phyloP scores from a whole-genome alignment of 139 green algal genomes.

The Coelastrella sp. region DNA sequence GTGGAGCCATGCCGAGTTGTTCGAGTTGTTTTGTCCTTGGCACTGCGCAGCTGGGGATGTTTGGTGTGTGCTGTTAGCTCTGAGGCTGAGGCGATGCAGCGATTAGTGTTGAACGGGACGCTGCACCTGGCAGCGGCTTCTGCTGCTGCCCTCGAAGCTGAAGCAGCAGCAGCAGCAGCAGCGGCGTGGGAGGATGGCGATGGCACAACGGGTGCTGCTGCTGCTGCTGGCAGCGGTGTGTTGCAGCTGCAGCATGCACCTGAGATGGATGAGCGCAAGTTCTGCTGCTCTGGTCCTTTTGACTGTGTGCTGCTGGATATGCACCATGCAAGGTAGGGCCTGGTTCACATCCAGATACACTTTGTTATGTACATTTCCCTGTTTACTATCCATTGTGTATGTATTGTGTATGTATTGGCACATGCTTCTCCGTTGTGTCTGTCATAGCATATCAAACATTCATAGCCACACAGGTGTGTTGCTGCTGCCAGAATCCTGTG shows the following conservation, averaged over 20 bases:
- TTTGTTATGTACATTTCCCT: neutral
- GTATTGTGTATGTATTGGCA: neutral
- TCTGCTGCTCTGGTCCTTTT: constrained; percentile 55
- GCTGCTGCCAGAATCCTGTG: too few relatives aligned
- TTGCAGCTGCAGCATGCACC: constrained; percentile 48
- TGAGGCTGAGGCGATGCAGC: constrained; percentile 60
- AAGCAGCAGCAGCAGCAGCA: constrained; percentile 18
- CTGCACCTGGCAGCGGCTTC: constrained; percentile 8
- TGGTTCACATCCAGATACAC: neutral
- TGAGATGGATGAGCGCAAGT: constrained; percentile 23
- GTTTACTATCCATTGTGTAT: too few relatives aligned
- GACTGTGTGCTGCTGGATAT: constrained; percentile 72
- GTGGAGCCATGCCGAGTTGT: constrained; percentile 79
- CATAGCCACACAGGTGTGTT: too few relatives aligned
- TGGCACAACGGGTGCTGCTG: constrained; percentile 4
- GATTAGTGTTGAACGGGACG: constrained; percentile 55
- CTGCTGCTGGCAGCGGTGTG: neutral
- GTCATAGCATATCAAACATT: neutral
- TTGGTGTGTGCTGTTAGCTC: constrained; percentile 68
- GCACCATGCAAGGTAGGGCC: constrained; percentile 24
- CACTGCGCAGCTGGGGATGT: constrained; percentile 75
- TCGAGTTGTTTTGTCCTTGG: constrained; percentile 64
- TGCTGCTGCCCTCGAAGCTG: neutral
- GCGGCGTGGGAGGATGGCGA: neutral
- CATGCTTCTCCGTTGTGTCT: neutral